Evolutionary conservation across 2,329 filamentous ascomycete genomes (phyloP), one percentile per base, ranked within the genome.

Genomic region (Ceratocystis diversiconidia): DNA sequence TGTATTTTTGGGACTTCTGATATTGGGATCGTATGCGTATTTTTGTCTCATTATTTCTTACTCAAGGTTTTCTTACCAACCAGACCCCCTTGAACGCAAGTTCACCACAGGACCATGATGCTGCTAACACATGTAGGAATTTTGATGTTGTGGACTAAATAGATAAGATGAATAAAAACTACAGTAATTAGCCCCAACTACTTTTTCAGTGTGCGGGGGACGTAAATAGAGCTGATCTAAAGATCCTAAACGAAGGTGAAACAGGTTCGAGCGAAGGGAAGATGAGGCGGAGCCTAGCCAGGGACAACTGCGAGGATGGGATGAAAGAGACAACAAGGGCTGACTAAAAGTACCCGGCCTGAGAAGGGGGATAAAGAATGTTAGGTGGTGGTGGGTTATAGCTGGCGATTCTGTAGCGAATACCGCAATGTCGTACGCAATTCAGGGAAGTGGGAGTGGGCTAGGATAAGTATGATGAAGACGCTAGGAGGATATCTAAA

Each of bases 201-300:
- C 12, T 5, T 17, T 17, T 30, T 32, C 3, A 7, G 5, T 59
- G 12, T 8, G 52, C 1, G 46, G 22, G 46, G n/a, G 52, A 30
- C 52, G 22, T 10, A 32, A 32, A 59, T 32, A 59, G 32, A 59
- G 52, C 52, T 30, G 32, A 12, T 5, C 52, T 32, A 32, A 32
- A 59, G 52, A 59, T 59, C 28, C 28, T 59, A 59, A 59, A 59
- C 52, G 7, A 59, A 59, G 15, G 52, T 59, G 52, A 59, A 59
- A 59, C 52, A 32, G 52, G 28, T 17, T 17, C 52, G 15, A 59
- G 8, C 36, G 44, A 48, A 48, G 44, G 50, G 28, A 59, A 30
- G 52, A 32, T 17, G 15, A 36, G 17, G 52, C 52, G 28, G 52
- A 59, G 32, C 25, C 17, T 32, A 30, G 32, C 52, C 32, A 59